Evolutionary conservation across 768 basidiomycete species (phyloP), one percentile per base, ranked within the genome.

Genomic region (Boletus reticuloceps): DNA sequence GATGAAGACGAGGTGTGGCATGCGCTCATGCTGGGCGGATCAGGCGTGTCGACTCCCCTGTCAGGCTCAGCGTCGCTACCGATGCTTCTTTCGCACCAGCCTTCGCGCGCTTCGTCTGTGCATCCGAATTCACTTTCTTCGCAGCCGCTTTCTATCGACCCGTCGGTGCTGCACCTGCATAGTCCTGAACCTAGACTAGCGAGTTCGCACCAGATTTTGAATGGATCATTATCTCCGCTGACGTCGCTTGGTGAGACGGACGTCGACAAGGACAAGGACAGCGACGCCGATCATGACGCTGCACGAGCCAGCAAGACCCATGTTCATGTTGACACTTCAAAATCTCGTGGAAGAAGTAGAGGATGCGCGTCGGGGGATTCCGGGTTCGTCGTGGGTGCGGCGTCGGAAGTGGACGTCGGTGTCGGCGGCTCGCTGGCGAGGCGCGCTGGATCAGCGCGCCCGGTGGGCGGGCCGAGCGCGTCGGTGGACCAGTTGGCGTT

Each of bases 1-100:
- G 34, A 66, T 13, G 64, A 70, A 38, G 57, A 59, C 10, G 68
- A 64, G 20, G 61, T 66, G 7, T 55, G 50, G 60, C 51, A n/a
- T 37, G 39, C 59, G 17, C 66, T 69, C n/a, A 22, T 65, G 43
- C 32, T 43, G 6, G 46, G n/a, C 5, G 22, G n/a, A 5, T 63
- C 68, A 14, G 48, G 50, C 13, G 37, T 49, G n/a, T 59, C 58
- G 22, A 60, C 63, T 17, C 59, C 60, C 1, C 8, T 20, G 9
- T 43, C 37, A 12, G 48, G 22, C 17, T 22, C 51, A 7, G 5
- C 29, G 0, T 20, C 56, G 19, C n/a, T 41, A 14, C 45, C 25
- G 17, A 46, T 22, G 34, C 27, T 50, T 13, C 20, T 49, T 10
- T 61, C 55, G 37, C 41, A 36, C 29, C 19, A 22, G n/a, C 32